These are phyloP conservation scores for Backusella sp. DNA, from an alignment of 192 early-diverging fungal genomes.

Conservation along the genomic window DNA sequence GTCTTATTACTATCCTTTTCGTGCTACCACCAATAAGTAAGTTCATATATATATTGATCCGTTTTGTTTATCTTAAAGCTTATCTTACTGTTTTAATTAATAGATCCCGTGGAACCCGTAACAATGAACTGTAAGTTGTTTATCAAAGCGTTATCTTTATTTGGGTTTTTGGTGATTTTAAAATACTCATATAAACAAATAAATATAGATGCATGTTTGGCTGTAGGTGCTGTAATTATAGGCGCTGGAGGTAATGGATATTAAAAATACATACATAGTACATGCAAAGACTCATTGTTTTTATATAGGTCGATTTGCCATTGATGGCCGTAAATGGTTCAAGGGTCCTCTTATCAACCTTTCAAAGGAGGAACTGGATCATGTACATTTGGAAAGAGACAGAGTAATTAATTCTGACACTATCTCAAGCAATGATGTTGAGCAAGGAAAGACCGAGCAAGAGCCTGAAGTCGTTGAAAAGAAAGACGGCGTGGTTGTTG, in stretches of 20 bases:
- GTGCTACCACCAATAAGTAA: background rate
- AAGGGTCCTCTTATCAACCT: constrained; percentile 15
- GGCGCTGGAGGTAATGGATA: background rate
- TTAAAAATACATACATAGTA: background rate
- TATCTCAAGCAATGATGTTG: background rate
- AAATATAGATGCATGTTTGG: background rate
- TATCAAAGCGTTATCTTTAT: background rate
- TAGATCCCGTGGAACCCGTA: background rate
- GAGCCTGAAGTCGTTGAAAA: background rate
- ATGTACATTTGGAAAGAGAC: background rate
- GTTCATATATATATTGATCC: background rate
- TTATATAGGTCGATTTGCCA: constrained; percentile 1
- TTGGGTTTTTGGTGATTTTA: background rate
- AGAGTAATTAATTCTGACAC: background rate
- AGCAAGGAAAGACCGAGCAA: background rate
- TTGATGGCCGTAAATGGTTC: constrained; percentile 21
- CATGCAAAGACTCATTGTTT: background rate
- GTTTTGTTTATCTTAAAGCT: background rate
- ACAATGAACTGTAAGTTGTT: background rate
- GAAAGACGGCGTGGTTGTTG: background rate
- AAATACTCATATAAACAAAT: background rate
- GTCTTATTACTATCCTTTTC: background rate
- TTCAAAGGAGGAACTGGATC: background rate
- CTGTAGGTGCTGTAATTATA: background rate
- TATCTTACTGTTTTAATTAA: background rate